Evolutionary conservation across 768 basidiomycete species (phyloP), one percentile per base, ranked within the genome.

Genomic region (Suillus occidentalis): DNA sequence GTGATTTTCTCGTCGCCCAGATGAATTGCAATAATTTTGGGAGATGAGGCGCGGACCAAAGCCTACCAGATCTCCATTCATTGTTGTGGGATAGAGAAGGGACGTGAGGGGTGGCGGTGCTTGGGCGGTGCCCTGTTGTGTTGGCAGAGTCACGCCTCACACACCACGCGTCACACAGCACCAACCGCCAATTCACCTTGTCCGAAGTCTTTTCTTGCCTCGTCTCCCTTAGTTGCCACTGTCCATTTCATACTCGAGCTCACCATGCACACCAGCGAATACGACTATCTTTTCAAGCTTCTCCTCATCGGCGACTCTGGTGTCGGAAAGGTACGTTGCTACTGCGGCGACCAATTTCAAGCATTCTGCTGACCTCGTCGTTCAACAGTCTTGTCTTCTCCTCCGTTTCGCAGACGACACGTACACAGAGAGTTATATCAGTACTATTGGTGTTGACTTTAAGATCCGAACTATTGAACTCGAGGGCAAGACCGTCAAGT

Each of bases 391-490:
- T 57, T 95, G 93, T 81, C 82, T 95, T 70, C 88, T 95, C 68
- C 85, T 95, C 69, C 94, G 94, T 76, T 95, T 95, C 72, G 92
- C 92, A 66, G 97, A 99, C 80, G 97, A 98, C 78, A 92, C 95
- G 60, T 98, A 96, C 84, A 97, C 97, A 61, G 95, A 97, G 77
- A 94, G 92, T 71, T 98, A 97, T 80, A 96, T 99, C 76, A 92
- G 90, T 65, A 98, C 97, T 45, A 99, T 98, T 78, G 97, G 97
- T 69, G 95, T 98, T 65, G 95, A 97, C 83, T 97, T 97, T 83
- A 97, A 96, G 90, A 98, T 99, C 81, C 88, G 97, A 66, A 99
- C 97, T 42, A 98, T 99, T 79, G 97, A 99, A 77, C 85, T 99
- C 62, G 97, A 99, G 74, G 97, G 97, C 65, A 97, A 97, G 89